Conservation (phyloP, 805 yeast genomes). For the Cyberlindnera xishuangbannaensis region DNA sequence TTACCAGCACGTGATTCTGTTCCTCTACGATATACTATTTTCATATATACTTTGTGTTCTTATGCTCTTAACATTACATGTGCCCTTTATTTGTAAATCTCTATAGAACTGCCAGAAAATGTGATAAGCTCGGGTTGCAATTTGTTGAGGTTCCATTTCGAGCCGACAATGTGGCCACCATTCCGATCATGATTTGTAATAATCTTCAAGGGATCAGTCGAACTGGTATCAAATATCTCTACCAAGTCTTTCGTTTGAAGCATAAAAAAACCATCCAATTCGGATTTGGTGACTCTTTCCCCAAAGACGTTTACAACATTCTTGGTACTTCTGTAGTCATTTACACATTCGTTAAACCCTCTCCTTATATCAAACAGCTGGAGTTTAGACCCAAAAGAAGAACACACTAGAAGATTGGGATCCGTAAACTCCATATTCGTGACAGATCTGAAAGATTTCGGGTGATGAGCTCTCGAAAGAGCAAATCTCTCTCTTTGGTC, state of each 20-base stretch:
- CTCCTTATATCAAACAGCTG: slow-evolving; percentile 8
- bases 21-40: neutral
- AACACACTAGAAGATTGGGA: slow-evolving; percentile 3
- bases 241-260: slow-evolving; percentile 8
- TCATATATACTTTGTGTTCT: neutral
- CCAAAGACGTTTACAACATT: slow-evolving; percentile 12
- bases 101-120: no score
- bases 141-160: slow-evolving; percentile 7
- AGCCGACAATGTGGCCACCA: slow-evolving; percentile 7
- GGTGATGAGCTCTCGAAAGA: neutral
- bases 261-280: slow-evolving; percentile 1
- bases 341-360: slow-evolving; percentile 3
- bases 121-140: no score
- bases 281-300: slow-evolving; percentile 2
- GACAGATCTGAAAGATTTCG: slow-evolving; percentile 8
- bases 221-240: slow-evolving; percentile 6
- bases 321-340: slow-evolving; percentile 7
- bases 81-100: no score
- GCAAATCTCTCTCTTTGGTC: slow-evolving; percentile 12
- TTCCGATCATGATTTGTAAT: slow-evolving; percentile 8
- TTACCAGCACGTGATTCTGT: no score
- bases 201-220: slow-evolving; percentile 6
- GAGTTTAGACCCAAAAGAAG: slow-evolving; percentile 11
- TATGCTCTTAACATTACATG: no score
- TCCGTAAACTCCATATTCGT: slow-evolving; percentile 7